Evolutionary conservation across 352 stramenopile genomes (phyloP), one percentile per base, ranked within the genome.

Genomic region (Phytophthora pluvialis): DNA sequence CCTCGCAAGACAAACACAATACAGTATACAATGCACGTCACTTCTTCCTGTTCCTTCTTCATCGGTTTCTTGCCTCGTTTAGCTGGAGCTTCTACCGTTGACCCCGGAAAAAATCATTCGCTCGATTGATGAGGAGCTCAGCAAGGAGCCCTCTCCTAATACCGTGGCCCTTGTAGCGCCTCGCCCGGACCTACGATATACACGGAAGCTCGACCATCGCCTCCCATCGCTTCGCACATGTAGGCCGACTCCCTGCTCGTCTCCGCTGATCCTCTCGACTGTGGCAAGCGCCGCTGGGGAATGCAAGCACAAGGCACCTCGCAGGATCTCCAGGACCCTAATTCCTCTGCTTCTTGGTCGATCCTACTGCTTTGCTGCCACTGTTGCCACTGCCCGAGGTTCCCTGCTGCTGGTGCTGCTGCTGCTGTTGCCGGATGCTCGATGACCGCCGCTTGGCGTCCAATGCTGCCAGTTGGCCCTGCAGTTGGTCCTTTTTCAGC

Each of bases 401-500:
- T 61, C 55, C 61, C 40, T 75, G 64, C 16, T 72, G 59, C 11
- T 68, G 72, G 54, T 66, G 70, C 40, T 72, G 59, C 11, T 68
- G 72, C 57, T 66, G 70, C 40, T 72, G 75, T 56, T 55, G 79
- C 9, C 71, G 73, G 18, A 39, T 18, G 46, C 69, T 71, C 48
- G 73, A 81, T 25, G 77, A 69, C 55, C 83, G 81, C 54, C 86
- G 86, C 73, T 94, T 94, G 61, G 74, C 77, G 47, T 95, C 88
- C 54, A 94, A 77, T 29, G 88, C 78, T 15, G 83, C 85, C 52
- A 95, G 56, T 59, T 95, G 87, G 10, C 88, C 88, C 71, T 96
- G 86, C 39, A 96, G 65, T 35, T 96, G 89, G 54, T 96, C 86
- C 51, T 93, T 93, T 77, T 96, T 96, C 48, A 95, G 74, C 64